Evolutionary conservation across 2,329 filamentous ascomycete species (phyloP).

Genomic region (Aspergillus candidus): DNA sequence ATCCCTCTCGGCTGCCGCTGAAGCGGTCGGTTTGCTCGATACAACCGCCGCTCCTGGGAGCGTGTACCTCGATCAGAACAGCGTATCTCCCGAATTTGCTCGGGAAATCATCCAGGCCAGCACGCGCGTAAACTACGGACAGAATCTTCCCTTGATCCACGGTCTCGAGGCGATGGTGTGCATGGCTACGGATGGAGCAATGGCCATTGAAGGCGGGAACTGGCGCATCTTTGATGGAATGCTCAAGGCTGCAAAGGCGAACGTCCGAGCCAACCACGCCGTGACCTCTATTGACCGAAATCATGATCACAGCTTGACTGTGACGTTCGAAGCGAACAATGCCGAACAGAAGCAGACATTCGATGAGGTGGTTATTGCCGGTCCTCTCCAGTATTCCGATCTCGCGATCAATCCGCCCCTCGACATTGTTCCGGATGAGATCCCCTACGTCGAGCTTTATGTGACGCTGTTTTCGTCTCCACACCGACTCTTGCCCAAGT

Average conservation of each 20-base stretch:
- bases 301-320: slow-evolving; percentile 37
- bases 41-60: slow-evolving; percentile 66
- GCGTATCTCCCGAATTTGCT: slow-evolving; percentile 61
- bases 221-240: slow-evolving; percentile 91
- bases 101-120: slow-evolving; percentile 82
- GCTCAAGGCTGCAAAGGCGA: slow-evolving; percentile 59
- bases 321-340: slow-evolving; percentile 31
- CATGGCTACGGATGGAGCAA: slow-evolving; percentile 79
- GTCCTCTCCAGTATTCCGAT: slow-evolving; percentile 73
- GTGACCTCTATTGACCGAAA: slow-evolving; percentile 54
- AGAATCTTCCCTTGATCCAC: slow-evolving; percentile 79
- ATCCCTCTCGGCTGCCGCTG: slow-evolving; percentile 63
- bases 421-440: slow-evolving; percentile 57
- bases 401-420: slow-evolving; percentile 50
- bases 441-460: slow-evolving; percentile 82
- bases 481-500: slow-evolving; percentile 61
- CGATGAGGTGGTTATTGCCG: slow-evolving; percentile 76
- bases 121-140: slow-evolving; percentile 90
- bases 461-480: slow-evolving; percentile 85
- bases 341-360: slow-evolving; percentile 41
- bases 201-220: slow-evolving; percentile 76
- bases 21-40: slow-evolving; percentile 60
- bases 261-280: slow-evolving; percentile 59
- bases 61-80: slow-evolving; percentile 63
- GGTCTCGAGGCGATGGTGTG: slow-evolving; percentile 87